Conservation (phyloP, 2,329 filamentous ascomycete species). For the Fusarium sp. region DNA sequence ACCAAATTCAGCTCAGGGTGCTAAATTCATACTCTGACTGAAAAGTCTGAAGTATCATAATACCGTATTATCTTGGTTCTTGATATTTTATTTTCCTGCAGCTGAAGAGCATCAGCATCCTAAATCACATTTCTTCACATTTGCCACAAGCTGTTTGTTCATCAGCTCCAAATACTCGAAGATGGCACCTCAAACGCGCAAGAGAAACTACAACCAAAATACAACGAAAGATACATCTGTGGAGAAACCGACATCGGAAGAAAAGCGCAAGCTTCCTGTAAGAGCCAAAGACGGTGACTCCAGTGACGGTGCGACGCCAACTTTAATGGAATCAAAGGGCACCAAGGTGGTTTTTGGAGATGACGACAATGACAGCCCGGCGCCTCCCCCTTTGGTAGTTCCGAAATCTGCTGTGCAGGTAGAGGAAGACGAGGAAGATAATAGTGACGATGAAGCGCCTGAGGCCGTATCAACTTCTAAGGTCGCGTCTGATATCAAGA, state of each 20-base stretch:
- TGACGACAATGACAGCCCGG: conserved; percentile 41
- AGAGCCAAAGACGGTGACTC: conserved; percentile 46
- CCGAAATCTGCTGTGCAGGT: conserved; percentile 24
- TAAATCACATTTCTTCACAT: background rate
- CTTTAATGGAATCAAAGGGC: conserved; percentile 30
- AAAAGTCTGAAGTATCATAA: background rate
- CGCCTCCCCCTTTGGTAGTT: conserved; percentile 3
- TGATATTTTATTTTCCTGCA: background rate
- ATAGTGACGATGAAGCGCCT: conserved; percentile 64
- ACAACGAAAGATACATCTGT: conserved; percentile 9
- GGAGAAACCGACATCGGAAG: conserved; percentile 17
- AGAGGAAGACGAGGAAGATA: conserved; percentile 47
- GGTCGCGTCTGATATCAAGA: conserved; percentile 57
- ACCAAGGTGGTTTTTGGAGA: conserved; percentile 49
- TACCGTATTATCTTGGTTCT: too few species aligned
- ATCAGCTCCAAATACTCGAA: conserved; percentile 10
- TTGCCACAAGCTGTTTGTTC: background rate
- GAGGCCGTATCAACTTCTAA: conserved; percentile 65
- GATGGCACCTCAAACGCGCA: conserved; percentile 43
- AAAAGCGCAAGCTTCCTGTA: conserved; percentile 47
- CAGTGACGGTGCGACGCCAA: background rate
- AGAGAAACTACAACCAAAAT: conserved; percentile 43
- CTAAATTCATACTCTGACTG: background rate
- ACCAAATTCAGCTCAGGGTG: background rate
- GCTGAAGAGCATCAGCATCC: background rate